Base-by-base conservation (phyloP, 2,329 filamentous ascomycete species). In the Madurella fahalii region DNA sequence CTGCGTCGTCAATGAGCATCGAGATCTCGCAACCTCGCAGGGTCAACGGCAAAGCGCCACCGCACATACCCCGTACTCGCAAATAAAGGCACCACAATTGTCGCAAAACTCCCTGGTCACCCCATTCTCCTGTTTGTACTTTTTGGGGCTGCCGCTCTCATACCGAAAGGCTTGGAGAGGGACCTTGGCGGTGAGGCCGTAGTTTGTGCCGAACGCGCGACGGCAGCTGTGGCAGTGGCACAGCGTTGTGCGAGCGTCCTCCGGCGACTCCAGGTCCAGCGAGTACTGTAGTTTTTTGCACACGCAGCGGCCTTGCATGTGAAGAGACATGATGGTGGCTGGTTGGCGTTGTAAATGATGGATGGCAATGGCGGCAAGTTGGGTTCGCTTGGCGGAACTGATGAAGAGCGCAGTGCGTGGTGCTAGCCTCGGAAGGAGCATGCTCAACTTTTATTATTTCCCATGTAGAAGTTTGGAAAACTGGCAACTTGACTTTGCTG, bases 221-320 rank as follows among this genome's bases (percentile, higher is more conserved):
- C 62, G 62, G 54, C 68, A 71, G 59, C 66, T 68, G 5, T 60
- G 56, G 59, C 67, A 70, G 57, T 70, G 69, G 46, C 67, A 71
- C 16, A 70, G 58, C 1, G 68, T 69, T 3, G 69, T 69, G 17
- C 65, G 58, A 1, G 64, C 68, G 7, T 62, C 59, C 4, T 67
- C 65, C 1, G 56, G 25, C 7, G 65, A 67, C 7, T 63, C 56
- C 31, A 69, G 61, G 12, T 57, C 39, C 13, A 68, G 57, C 5
- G 59, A 54, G 56, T 68, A 69, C 25, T 58, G 60, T 40, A 68
- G 50, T 2, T 56, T 50, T 9, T 55, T 50, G 56, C 65, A 68
- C 17, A 64, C 61, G 53, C 65, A 67, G 31, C 59, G 54, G 15
- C 63, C 64, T 41, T 58, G 51, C 42, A 55, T 30, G 32, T 55